Base-by-base conservation (phyloP, 352 stramenopile species). In the Phytophthora pluvialis region DNA sequence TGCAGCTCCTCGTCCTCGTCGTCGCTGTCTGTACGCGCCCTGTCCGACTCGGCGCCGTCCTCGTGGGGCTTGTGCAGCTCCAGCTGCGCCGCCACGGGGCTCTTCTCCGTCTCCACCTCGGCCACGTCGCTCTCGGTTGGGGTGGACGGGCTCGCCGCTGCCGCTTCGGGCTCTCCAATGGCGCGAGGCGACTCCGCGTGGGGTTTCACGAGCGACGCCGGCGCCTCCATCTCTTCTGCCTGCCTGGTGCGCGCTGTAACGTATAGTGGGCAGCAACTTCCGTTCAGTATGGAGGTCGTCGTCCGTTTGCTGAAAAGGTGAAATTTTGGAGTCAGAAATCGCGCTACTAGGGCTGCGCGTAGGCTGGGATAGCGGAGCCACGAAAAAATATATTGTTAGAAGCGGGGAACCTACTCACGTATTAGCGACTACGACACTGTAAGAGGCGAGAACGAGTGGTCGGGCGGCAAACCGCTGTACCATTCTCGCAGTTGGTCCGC, bases 41-140 rank as follows among this genome's bases (percentile, higher is more conserved):
- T 70, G 36, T 77, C 70, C 16, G 70, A 77, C 60, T 77, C 70
- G 21, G 49, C 42, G 43, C 55, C 55, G 51, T 67, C 65, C 43
- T 72, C 64, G 26, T 63, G 38, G 4, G 35, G 25, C 26, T 72
- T 68, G 53, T 61, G 39, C 18, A 71, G 28, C n/a, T 61, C 49
- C 51, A 43, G 42, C 21, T 60, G 46, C n/a, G 35, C 26, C 9
- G 48, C 45, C 32, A 64, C 40, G 7, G 60, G 55, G 18, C 55
- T 74, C 43, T 72, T 67, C 58, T 75, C 70, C 26, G 29, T 75
- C 57, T 78, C 60, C 32, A 73, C 64, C 56, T 78, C 64, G 3
- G 10, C 28, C 49, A 65, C 39, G 11, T 71, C 54, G 16, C 47
- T 68, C 35, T 68, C 44, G 12, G 45, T 51, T 28, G 56, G 43